These are phyloP conservation scores for Cystofilobasidium macerans DNA, from an alignment of 768 basidiomycete genomes.

Conservation along the genomic window DNA sequence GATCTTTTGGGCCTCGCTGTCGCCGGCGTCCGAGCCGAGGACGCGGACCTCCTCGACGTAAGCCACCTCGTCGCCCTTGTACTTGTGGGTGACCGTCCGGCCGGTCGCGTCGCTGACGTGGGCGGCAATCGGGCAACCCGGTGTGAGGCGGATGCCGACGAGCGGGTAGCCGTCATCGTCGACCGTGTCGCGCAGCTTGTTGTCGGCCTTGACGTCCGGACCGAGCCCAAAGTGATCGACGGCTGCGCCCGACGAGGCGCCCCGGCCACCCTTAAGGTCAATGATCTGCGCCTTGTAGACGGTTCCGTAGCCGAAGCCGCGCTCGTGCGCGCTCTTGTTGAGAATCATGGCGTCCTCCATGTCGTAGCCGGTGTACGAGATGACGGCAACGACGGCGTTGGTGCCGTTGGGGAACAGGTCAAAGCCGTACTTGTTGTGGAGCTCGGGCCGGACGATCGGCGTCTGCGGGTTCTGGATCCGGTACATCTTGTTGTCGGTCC, in stretches of 20 bases:
- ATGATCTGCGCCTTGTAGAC: constrained; percentile 90
- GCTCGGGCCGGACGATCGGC: constrained; percentile 78
- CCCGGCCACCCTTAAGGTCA: constrained; percentile 70
- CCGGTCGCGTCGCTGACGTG: constrained; percentile 78
- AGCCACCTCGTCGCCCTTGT: constrained; percentile 87
- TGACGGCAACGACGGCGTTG: constrained; percentile 97
- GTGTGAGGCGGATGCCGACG: constrained; percentile 55
- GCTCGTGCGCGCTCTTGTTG: constrained; percentile 96
- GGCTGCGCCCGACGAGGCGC: constrained; percentile 49
- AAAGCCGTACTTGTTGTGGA: constrained; percentile 94
- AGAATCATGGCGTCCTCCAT: constrained; percentile 99
- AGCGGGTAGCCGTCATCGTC: constrained; percentile 76
- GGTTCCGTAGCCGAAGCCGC: constrained; percentile 92
- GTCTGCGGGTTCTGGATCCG: constrained; percentile 89
- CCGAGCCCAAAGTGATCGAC: constrained; percentile 82
- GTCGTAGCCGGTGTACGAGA: constrained; percentile 98
- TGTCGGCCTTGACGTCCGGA: constrained; percentile 51
- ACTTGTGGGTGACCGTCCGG: constrained; percentile 75
- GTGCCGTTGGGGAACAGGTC: constrained; percentile 97
- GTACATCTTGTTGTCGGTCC: constrained; percentile 98
- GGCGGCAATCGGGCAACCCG: constrained; percentile 72
- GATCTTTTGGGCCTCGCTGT: constrained; percentile 78
- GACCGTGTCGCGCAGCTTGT: constrained; percentile 47
- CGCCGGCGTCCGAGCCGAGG: constrained; percentile 76
- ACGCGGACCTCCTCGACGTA: constrained; percentile 86